phyloP scores from a whole-genome alignment of 2,329 filamentous ascomycete genomes.

The Sporothrix luriei region DNA sequence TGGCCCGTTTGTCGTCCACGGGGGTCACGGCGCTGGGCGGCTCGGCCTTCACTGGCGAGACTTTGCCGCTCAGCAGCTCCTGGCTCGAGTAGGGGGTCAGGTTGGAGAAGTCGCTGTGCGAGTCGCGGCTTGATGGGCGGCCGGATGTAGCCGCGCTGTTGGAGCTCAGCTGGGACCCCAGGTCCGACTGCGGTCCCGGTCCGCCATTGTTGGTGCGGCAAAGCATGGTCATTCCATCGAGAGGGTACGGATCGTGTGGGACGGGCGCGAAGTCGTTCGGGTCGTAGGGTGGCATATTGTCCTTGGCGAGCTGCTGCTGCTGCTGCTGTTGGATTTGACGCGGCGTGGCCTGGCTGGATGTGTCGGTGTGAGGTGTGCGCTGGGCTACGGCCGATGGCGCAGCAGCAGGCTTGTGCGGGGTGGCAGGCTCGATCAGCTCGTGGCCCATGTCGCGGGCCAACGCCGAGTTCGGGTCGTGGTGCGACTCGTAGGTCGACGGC shows the following conservation, averaged over 20 bases:
- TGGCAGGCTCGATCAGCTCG: constrained; percentile 44
- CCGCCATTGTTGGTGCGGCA: constrained; percentile 63
- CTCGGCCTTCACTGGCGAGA: constrained; percentile 68
- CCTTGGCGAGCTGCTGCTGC: constrained; percentile 37
- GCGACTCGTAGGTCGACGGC: constrained; percentile 88
- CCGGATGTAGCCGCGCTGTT: constrained; percentile 58
- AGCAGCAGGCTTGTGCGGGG: neutral
- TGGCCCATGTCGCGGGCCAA: constrained; percentile 65
- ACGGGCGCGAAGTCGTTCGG: constrained; percentile 66
- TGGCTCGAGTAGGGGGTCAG: constrained; percentile 86
- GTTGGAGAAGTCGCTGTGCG: constrained; percentile 86
- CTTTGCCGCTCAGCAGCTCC: constrained; percentile 73
- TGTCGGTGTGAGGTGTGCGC: neutral
- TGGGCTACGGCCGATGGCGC: neutral
- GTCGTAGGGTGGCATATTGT: constrained; percentile 45
- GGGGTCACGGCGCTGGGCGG: constrained; percentile 45
- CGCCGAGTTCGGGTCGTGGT: constrained; percentile 78
- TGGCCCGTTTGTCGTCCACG: constrained; percentile 66
- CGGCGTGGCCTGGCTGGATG: constrained; percentile 3
- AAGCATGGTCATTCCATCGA: constrained; percentile 97
- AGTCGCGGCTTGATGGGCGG: constrained; percentile 81
- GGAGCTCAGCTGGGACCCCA: constrained; percentile 44
- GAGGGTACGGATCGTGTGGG: constrained; percentile 90
- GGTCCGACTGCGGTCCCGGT: constrained; percentile 44
- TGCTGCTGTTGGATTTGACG: constrained; percentile 29